phyloP scores from a whole-genome alignment of 1,284 basidiomycete species.

The Cutaneotrichosporon curvatum region DNA sequence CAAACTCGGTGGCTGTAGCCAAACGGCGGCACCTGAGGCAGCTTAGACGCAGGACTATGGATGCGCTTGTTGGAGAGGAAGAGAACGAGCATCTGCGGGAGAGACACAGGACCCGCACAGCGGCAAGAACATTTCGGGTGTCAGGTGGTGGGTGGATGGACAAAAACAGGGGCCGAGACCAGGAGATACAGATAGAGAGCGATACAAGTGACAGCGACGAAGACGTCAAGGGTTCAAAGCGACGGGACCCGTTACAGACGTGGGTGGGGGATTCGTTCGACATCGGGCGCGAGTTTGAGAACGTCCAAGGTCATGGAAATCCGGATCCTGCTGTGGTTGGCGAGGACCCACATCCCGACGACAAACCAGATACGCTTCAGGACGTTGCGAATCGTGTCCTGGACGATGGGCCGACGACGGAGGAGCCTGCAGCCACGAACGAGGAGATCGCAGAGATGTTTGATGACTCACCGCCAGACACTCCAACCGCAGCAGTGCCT shows the following conservation, averaged over 20 bases:
- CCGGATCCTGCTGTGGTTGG: neutral
- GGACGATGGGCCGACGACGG: no score
- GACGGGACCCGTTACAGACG: constrained; percentile 17
- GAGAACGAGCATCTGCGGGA: neutral
- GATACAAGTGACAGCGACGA: neutral
- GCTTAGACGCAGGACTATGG: constrained; percentile 11
- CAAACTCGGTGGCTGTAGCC: constrained; percentile 20
- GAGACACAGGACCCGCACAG: no score
- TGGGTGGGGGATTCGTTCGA: constrained; percentile 43
- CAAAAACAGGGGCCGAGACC: no score
- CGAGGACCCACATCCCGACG: neutral
- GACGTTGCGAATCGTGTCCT: no score
- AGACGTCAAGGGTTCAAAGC: constrained; percentile 15
- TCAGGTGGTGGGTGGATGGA: no score
- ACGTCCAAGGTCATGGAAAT: neutral
- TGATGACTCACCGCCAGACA: no score
- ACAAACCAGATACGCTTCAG: no score
- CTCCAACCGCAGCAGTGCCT: no score
- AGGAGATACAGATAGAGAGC: neutral
- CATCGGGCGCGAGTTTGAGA: constrained; percentile 37
- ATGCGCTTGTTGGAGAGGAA: neutral
- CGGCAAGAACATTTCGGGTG: no score
- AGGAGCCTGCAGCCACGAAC: no score
- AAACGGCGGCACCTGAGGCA: constrained; percentile 17
- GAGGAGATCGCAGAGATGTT: no score